Evolutionary conservation across 108 stramenopile genomes (phyloP), one percentile per base, ranked within the genome.

Genomic region (Nannochloropsis gaditana): DNA sequence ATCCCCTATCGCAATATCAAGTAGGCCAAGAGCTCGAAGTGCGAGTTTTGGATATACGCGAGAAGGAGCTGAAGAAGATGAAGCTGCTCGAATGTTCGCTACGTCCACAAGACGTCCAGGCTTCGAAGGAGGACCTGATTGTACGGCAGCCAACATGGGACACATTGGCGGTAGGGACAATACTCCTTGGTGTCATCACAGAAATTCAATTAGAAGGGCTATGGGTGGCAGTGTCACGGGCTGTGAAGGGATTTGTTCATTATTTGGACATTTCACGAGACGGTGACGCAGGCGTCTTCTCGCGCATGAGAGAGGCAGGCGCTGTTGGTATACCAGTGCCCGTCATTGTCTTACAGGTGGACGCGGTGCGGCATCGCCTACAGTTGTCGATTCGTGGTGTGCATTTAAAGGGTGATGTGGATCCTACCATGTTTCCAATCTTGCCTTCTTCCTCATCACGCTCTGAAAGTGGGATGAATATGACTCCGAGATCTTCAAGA

Each of bases 1-100:
- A 73, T 73, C 59, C 59, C 6, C n/a, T 44, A 9, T 8, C 5
- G 3, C 87, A 81, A 81, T 88, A 82, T 41, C 43, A 79, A 42
- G 50, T 88, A 9, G 87, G 87, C 5, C 84, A 88, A n/a, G 84
- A 59, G 5, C 19, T 88, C 9, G 44, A 84, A 5, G 84, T 84
- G 15, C 81, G 50, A 2, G 87, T 88, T 43, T 45, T 84, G 59
- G 59, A 73, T 15, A n/a, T 73, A n/a, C 59, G 59, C 15, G 59
- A 73, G 8, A 73, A 73, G 59, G 59, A 73, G 59, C 59, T 73
- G 4, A 73, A n/a, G 19, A 73, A 73, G 59, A n/a, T 73, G 19
- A 73, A 73, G 59, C 59, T 73, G 59, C 59, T 73, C n/a, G 59
- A 73, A n/a, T 73, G 59, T n/a, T n/a, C 19, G 15, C 59, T 73